Conservation (phyloP, 139 green algal species). For the Chlorella sp. region DNA sequence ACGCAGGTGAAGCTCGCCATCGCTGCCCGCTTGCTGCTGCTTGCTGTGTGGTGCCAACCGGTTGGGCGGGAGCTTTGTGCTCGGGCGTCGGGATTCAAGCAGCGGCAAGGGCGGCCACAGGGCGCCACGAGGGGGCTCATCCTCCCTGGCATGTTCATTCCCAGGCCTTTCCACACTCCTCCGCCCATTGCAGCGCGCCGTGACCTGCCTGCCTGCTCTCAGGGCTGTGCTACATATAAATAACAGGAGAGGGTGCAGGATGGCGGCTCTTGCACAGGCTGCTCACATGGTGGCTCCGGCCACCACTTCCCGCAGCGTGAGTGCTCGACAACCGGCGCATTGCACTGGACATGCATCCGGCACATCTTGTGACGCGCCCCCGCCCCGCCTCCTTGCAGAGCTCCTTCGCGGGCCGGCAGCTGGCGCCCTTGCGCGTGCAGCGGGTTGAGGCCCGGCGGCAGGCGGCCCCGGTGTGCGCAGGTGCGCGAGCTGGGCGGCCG, state of each 20-base stretch:
- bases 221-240: background rate
- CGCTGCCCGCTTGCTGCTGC: background rate
- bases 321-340: too few relatives aligned
- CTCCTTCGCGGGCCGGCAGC: conserved; percentile 21
- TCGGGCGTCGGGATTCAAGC: too few relatives aligned
- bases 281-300: background rate
- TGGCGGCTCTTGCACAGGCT: background rate
- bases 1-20: conserved; percentile 17
- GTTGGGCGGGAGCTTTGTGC: too few relatives aligned
- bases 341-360: background rate
- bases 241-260: background rate
- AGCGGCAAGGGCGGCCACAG: too few relatives aligned
- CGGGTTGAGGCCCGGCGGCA: conserved; percentile 29
- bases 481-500: background rate
- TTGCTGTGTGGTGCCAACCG: background rate
- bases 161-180: too few relatives aligned
- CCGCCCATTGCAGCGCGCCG: too few relatives aligned
- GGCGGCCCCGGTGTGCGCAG: conserved; percentile 36
- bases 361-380: background rate
- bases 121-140: too few relatives aligned
- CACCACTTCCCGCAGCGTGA: too few relatives aligned
- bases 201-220: background rate
- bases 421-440: background rate
- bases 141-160: too few relatives aligned
- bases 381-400: background rate